phyloP scores from a whole-genome alignment of 176 grass and related monocot genomes.

The Hsuehochloa calcarea region DNA sequence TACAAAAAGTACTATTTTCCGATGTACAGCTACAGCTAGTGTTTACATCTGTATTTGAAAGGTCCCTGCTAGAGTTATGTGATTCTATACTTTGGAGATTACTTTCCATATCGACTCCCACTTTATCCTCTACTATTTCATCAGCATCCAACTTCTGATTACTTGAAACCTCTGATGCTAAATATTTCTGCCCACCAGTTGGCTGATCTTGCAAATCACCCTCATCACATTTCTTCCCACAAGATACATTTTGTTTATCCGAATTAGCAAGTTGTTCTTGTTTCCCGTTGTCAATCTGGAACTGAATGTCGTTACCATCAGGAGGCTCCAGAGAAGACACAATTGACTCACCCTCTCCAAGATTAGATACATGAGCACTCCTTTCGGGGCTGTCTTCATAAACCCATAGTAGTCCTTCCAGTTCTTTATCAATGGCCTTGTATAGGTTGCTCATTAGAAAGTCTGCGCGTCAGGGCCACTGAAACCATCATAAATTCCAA shows the following conservation, averaged over 20 bases:
- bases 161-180: constrained; percentile 8
- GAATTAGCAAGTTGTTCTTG: constrained; percentile 30
- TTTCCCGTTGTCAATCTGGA: constrained; percentile 11
- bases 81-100: constrained; percentile 26
- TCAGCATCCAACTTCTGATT: constrained; percentile 6
- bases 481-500: constrained; percentile 97
- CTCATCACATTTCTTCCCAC: constrained; percentile 26
- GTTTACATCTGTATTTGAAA: constrained; percentile 28
- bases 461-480: constrained; percentile 86
- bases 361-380: constrained; percentile 35
- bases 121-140: constrained; percentile 60
- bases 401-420: constrained; percentile 82
- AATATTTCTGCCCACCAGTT: constrained; percentile 6
- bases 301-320: not conserved
- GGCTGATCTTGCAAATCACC: constrained; percentile 27
- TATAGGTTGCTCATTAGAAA: constrained; percentile 93
- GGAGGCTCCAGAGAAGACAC: constrained; percentile 4
- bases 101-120: constrained; percentile 3
- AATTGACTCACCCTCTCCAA: constrained; percentile 34
- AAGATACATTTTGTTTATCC: constrained; percentile 18
- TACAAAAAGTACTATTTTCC: not conserved
- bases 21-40: constrained; percentile 13
- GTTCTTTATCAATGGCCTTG: constrained; percentile 88
- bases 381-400: constrained; percentile 62
- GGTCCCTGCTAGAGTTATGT: not conserved